A percentile compares a stretch with the other conserved stretches of the same genome.
Conservation (phyloP, 805 yeast species). For the Starmerella stellata region DNA sequence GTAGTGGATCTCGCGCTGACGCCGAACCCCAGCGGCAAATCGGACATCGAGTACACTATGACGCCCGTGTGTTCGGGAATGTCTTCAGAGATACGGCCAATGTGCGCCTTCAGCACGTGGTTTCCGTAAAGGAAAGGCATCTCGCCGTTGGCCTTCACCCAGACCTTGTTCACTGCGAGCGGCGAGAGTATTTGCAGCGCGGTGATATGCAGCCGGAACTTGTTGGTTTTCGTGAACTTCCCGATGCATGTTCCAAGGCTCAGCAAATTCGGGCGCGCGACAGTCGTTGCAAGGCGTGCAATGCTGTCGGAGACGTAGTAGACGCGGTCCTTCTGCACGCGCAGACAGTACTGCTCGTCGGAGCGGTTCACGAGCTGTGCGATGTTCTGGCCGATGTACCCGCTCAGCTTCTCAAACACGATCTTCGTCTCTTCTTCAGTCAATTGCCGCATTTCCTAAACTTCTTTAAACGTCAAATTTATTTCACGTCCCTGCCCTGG, state of each 20-base stretch:
- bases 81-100: conserved; percentile 93
- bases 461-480: too few relatives aligned
- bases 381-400: conserved; percentile 90
- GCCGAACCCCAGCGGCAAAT: conserved; percentile 87
- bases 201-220: conserved; percentile 89
- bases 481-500: too few relatives aligned
- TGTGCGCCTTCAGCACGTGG: conserved; percentile 88
- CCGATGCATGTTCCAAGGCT: conserved; percentile 88
- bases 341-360: conserved; percentile 80
- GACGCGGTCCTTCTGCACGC: conserved; percentile 90
- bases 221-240: conserved; percentile 92
- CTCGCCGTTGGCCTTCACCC: conserved; percentile 96
- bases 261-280: conserved; percentile 78
- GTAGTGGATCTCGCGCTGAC: conserved; percentile 80
- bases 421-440: conserved; percentile 95
- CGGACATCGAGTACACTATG: conserved; percentile 75
- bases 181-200: conserved; percentile 65
- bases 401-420: conserved; percentile 89
- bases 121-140: conserved; percentile 97
- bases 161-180: conserved; percentile 78
- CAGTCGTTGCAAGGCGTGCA: conserved; percentile 75
- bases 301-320: conserved; percentile 68
- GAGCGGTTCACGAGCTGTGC: conserved; percentile 64
- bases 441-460: conserved; percentile 57
- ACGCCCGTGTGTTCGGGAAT: conserved; percentile 97